A percentile compares a stretch with the other conserved stretches of the same genome.
Evolutionary conservation across 2,329 filamentous ascomycete genomes (phyloP).

Genomic region (Sporothrix euskadiensis): DNA sequence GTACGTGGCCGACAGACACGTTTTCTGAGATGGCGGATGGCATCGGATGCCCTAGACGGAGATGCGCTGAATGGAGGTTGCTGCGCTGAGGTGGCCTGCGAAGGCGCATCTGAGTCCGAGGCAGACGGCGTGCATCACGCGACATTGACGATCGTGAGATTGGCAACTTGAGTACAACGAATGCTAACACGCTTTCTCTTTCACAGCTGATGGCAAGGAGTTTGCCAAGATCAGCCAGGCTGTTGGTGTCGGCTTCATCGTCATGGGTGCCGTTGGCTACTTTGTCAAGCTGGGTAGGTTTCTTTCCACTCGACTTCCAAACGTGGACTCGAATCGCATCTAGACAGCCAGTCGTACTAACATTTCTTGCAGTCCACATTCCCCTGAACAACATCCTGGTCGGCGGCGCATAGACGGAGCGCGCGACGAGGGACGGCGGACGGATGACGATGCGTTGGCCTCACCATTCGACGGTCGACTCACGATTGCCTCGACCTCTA

Average conservation of each 20-base stretch:
- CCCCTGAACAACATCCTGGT: conserved; percentile 71
- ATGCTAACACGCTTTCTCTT: conserved; percentile 33
- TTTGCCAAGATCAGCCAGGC: conserved; percentile 57
- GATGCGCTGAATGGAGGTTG: neutral
- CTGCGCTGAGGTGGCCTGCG: neutral
- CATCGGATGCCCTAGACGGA: neutral
- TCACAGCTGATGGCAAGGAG: conserved; percentile 52
- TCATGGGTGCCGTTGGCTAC: conserved; percentile 71
- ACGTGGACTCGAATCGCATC: neutral
- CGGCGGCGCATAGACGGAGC: conserved; percentile 57
- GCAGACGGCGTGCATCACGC: conserved; percentile 12
- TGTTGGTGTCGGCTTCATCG: conserved; percentile 67
- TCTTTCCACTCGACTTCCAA: no score
- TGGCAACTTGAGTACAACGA: neutral
- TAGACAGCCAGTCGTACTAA: neutral
- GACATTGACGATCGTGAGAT: neutral
- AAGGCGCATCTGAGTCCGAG: neutral
- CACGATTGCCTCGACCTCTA: neutral
- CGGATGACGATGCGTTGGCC: neutral
- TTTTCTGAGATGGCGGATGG: neutral
- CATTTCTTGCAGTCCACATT: conserved; percentile 57
- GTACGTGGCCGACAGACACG: conserved; percentile 43
- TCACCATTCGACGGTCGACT: neutral
- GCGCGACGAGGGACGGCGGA: neutral
- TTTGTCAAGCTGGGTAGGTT: conserved; percentile 68